A percentile compares a stretch with the other conserved stretches of the same genome.
Evolutionary conservation across 2,329 filamentous ascomycete genomes (phyloP).

Genomic region (Fusarium euwallaceae): DNA sequence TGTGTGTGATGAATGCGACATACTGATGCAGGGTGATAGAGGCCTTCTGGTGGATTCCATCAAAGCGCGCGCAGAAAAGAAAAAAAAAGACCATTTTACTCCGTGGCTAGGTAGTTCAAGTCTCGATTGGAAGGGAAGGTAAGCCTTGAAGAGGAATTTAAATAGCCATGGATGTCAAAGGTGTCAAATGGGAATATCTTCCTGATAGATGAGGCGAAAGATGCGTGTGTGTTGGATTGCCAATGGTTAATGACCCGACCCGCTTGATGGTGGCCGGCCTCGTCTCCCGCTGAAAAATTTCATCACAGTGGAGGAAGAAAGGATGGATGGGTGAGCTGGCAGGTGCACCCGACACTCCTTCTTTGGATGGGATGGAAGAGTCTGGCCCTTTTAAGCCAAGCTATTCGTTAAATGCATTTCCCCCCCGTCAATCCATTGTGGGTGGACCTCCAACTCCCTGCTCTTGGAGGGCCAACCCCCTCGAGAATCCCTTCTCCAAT

Average conservation of each 20-base stretch:
- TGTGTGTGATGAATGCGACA: not conserved
- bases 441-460: not conserved
- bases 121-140: not conserved
- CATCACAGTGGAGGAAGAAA: not conserved
- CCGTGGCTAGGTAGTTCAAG: not conserved
- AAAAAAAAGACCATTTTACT: not conserved
- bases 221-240: not conserved
- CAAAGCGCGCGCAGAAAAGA: not conserved
- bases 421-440: not conserved
- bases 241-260: not conserved
- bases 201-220: not conserved
- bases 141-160: not conserved
- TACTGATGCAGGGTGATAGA: not conserved
- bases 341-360: not conserved
- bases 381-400: conserved; percentile 2
- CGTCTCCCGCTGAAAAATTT: not conserved
- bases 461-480: not conserved
- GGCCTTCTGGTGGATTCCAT: not conserved
- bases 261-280: not conserved
- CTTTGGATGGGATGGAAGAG: not conserved
- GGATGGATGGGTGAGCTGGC: not conserved
- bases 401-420: not conserved
- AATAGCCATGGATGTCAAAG: not conserved
- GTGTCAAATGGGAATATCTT: not conserved
- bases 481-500: not conserved